Base-by-base conservation (phyloP, 1,284 basidiomycete genomes). In the Porodaedalea pini region DNA sequence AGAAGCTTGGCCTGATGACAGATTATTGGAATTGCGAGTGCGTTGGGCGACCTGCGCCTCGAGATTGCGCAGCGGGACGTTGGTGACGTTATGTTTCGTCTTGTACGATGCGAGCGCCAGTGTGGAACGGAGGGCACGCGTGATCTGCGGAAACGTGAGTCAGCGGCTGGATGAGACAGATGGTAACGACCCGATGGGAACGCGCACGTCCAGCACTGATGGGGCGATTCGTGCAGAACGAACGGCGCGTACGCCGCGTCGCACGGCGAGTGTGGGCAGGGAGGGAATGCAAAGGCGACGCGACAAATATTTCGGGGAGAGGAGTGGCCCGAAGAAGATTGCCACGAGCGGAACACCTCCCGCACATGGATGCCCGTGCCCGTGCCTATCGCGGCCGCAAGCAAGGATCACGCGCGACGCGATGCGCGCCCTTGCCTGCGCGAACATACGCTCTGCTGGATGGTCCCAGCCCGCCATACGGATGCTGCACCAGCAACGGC, bases 51-150 rank as follows among this genome's bases (percentile, higher is more conserved):
- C 74, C 66, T 83, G 81, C 25, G 80, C 78, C 70, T 91, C 89
- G 45, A 90, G 78, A 62, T 88, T 86, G 63, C 78, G 78, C 32
- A 90, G 73, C 45, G 84, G 76, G 53, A 82, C 74, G 59, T 83
- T 80, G 7, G 83, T 73, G 53, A 88, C 71, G 67, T 89, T 87
- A 67, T 88, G 80, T 27, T 78, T 78, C 5, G 88, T 87, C 73
- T 91, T 91, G 78, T 85, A 90, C 2, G 85, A 85, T 32, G 89
- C 88, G 70, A 90, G 88, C 0, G 86, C 80, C 50, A 91, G 80
- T 61, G 88, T 83, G 64, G 87, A 79, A 62, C 89, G 83, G 54
- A 90, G 78, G 56, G 80, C 83, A 68, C 86, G 85, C 66, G 88
- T 88, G 41, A 91, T 81, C 88, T 91, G 66, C 54, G 65, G 57